Conservation (phyloP, 257 asterid species). For the Jasminum sambac region DNA sequence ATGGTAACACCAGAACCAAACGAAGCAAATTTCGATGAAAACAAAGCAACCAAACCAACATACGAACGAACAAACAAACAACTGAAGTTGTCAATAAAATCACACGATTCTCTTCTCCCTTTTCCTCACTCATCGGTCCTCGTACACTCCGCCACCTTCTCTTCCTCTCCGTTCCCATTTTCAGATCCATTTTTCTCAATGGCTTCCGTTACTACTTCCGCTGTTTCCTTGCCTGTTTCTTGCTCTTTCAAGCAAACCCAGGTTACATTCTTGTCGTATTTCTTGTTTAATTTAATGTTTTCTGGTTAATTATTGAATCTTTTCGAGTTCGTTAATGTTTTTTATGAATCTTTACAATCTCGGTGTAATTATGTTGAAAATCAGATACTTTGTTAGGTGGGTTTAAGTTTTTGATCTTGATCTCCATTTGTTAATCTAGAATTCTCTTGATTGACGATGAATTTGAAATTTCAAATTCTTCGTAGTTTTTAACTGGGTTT, state of each 20-base stretch:
- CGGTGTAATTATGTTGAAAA: background rate
- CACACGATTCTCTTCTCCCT: background rate
- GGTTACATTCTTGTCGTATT: slow-evolving; percentile 36
- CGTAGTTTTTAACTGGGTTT: background rate
- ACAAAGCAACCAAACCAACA: slow-evolving; percentile 16
- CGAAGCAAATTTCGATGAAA: slow-evolving; percentile 33
- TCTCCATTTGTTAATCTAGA: background rate
- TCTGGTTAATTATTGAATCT: background rate
- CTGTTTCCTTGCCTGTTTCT: slow-evolving; percentile 47
- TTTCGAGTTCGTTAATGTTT: background rate
- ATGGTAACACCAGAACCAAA: slow-evolving; percentile 19
- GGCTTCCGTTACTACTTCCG: slow-evolving; percentile 67
- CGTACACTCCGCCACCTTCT: slow-evolving; percentile 66
- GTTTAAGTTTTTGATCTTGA: background rate
- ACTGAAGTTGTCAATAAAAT: slow-evolving; percentile 17
- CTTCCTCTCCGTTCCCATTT: slow-evolving; percentile 16
- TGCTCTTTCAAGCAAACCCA: slow-evolving; percentile 57
- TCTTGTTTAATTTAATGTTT: background rate
- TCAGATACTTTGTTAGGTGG: background rate
- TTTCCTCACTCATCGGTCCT: slow-evolving; percentile 34
- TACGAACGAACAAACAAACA: background rate
- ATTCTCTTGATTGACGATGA: background rate
- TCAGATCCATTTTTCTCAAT: slow-evolving; percentile 41
- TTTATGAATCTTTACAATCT: background rate
- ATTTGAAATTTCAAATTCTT: background rate